Evolutionary conservation across 2,329 filamentous ascomycete genomes (phyloP).

Genomic region (Aureobasidium sp.): DNA sequence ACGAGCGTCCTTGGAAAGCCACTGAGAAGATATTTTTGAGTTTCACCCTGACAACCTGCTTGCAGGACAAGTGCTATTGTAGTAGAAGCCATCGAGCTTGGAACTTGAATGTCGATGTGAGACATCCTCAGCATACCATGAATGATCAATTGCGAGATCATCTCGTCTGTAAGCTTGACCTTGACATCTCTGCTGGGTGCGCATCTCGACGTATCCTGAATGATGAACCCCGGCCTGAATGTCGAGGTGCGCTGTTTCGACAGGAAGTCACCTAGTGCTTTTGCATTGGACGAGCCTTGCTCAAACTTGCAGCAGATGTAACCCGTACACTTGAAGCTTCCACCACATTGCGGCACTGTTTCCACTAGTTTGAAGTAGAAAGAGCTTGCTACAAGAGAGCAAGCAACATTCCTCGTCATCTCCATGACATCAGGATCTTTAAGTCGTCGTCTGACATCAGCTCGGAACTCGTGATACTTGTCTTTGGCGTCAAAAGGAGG

Average conservation of each 20-base stretch:
- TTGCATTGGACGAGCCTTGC: background rate
- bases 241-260: background rate
- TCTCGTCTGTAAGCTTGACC: background rate
- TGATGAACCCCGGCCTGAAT: background rate
- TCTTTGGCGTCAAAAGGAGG: conserved; percentile 31
- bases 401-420: conserved; percentile 28
- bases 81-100: background rate
- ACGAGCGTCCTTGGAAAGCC: background rate
- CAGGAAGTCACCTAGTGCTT: background rate
- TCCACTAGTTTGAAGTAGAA: conserved; percentile 31
- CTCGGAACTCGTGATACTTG: conserved; percentile 27
- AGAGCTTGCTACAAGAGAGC: conserved; percentile 31
- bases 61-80: background rate
- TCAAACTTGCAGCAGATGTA: conserved; percentile 3
- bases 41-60: background rate
- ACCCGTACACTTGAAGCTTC: background rate
- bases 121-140: conserved; percentile 3
- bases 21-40: background rate
- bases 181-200: background rate
- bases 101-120: background rate
- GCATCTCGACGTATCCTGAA: background rate
- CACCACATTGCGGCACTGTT: background rate
- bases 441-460: conserved; percentile 28
- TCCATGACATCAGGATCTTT: conserved; percentile 24
- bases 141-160: background rate